These are phyloP conservation scores for Colletotrichum tanaceti DNA, from an alignment of 2,329 filamentous ascomycete genomes.

Conservation along the genomic window DNA sequence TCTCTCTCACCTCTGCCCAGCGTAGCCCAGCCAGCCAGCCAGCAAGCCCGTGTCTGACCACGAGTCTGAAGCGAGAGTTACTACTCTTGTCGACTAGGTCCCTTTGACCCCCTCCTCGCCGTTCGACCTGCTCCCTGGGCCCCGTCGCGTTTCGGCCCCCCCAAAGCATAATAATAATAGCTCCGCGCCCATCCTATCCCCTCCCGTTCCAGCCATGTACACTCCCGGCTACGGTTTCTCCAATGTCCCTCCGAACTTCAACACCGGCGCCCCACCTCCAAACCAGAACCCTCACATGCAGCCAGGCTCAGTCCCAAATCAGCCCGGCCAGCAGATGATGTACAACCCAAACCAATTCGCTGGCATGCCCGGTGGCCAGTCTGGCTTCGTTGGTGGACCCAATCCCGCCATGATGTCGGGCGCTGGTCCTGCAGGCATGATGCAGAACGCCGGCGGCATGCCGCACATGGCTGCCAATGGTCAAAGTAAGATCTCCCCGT, in stretches of 20 bases:
- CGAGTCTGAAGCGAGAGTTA: slow-evolving; percentile 35
- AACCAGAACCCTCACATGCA: slow-evolving; percentile 59
- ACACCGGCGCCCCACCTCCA: slow-evolving; percentile 59
- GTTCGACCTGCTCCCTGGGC: slow-evolving; percentile 24
- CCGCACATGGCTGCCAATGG: slow-evolving; percentile 69
- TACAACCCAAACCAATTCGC: slow-evolving; percentile 69
- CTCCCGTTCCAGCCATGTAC: slow-evolving; percentile 60
- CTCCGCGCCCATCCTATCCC: slow-evolving; percentile 35
- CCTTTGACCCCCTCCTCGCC: slow-evolving; percentile 23
- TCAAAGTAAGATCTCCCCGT: slow-evolving; percentile 63
- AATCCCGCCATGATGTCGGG: slow-evolving; percentile 67
- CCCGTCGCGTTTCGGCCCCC: slow-evolving; percentile 28
- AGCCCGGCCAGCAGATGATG: slow-evolving; percentile 66
- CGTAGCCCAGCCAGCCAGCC: slow-evolving; percentile 28
- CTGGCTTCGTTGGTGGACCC: slow-evolving; percentile 61
- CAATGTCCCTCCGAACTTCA: slow-evolving; percentile 65
- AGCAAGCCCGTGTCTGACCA: slow-evolving; percentile 21
- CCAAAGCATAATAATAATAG: slow-evolving; percentile 41
- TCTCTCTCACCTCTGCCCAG: slow-evolving; percentile 29
- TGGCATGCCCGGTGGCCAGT: slow-evolving; percentile 60
- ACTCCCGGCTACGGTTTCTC: slow-evolving; percentile 63
- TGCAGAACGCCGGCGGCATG: slow-evolving; percentile 70
- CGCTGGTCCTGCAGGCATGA: slow-evolving; percentile 68
- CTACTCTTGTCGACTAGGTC: slow-evolving; percentile 30
- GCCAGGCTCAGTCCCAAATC: slow-evolving; percentile 55